phyloP scores from a whole-genome alignment of 768 basidiomycete genomes.

The Hericium alpestre region DNA sequence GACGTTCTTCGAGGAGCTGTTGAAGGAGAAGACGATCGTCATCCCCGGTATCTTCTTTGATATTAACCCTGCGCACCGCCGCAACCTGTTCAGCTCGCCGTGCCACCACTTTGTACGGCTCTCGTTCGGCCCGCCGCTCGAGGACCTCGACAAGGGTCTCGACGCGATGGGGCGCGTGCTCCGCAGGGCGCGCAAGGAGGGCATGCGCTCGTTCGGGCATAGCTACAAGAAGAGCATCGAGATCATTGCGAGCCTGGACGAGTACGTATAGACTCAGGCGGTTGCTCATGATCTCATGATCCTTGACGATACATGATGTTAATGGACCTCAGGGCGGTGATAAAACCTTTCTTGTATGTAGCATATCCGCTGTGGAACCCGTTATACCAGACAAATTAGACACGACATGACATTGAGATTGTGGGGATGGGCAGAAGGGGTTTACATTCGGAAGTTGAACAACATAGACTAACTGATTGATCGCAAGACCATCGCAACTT shows the following conservation, averaged over 20 bases:
- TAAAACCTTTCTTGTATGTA: too few relatives aligned
- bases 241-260: neutral
- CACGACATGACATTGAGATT: too few relatives aligned
- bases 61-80: slow-evolving; percentile 69
- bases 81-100: slow-evolving; percentile 83
- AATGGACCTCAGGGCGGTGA: too few relatives aligned
- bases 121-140: slow-evolving; percentile 75
- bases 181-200: slow-evolving; percentile 53
- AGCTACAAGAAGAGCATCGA: slow-evolving; percentile 55
- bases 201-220: slow-evolving; percentile 56
- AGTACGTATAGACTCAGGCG: neutral
- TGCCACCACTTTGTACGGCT: slow-evolving; percentile 86
- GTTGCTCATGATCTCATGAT: too few relatives aligned
- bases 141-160: slow-evolving; percentile 71
- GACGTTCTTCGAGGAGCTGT: slow-evolving; percentile 90
- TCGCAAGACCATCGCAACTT: too few relatives aligned
- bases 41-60: slow-evolving; percentile 90
- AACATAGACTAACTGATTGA: too few relatives aligned
- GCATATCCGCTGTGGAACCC: too few relatives aligned
- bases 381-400: too few relatives aligned
- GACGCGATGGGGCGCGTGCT: slow-evolving; percentile 80
- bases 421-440: too few relatives aligned
- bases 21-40: slow-evolving; percentile 85
- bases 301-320: too few relatives aligned
- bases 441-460: too few relatives aligned